These are phyloP conservation scores for Paxillus rubicundulus DNA, from an alignment of 768 basidiomycete genomes.

Conservation along the genomic window DNA sequence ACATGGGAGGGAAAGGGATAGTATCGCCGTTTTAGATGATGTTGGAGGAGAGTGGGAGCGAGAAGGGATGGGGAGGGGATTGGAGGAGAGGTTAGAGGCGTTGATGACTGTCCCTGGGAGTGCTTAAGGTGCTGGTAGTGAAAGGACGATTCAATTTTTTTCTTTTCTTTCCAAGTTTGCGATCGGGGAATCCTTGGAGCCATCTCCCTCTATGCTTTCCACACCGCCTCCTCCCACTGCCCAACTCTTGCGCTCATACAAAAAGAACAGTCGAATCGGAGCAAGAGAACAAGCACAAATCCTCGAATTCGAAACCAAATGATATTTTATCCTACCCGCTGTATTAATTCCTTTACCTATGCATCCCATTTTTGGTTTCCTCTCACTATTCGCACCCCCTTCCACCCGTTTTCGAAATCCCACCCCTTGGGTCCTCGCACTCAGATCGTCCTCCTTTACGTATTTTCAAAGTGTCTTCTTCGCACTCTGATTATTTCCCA, in stretches of 20 bases:
- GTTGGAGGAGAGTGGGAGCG: conserved; percentile 86
- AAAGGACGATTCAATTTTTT: not conserved
- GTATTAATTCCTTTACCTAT: conserved; percentile 27
- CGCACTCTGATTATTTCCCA: too few relatives aligned
- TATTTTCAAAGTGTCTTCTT: too few relatives aligned
- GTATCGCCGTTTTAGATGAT: conserved; percentile 52
- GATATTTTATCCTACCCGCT: conserved; percentile 24
- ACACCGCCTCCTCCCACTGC: too few relatives aligned
- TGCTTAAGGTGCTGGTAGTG: conserved; percentile 14
- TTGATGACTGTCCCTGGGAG: conserved; percentile 36
- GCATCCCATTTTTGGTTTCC: conserved; percentile 11
- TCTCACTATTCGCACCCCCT: not conserved
- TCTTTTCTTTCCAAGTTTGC: not conserved
- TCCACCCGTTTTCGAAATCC: conserved; percentile 4
- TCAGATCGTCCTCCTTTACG: too few relatives aligned
- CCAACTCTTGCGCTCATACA: not conserved
- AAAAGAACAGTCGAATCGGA: conserved; percentile 1
- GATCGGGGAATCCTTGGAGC: conserved; percentile 2
- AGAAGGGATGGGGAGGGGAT: conserved; percentile 75
- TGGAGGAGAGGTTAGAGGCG: conserved; percentile 79
- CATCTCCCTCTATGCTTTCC: too few relatives aligned
- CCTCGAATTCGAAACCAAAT: conserved; percentile 8
- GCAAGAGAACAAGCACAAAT: not conserved
- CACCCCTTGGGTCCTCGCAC: too few relatives aligned
- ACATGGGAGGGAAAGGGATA: conserved; percentile 37